Percentiles rank a stretch among this genome's conserved stretches.
Evolutionary conservation across 2,329 filamentous ascomycete genomes (phyloP).

Genomic region (Colletotrichum salicis): DNA sequence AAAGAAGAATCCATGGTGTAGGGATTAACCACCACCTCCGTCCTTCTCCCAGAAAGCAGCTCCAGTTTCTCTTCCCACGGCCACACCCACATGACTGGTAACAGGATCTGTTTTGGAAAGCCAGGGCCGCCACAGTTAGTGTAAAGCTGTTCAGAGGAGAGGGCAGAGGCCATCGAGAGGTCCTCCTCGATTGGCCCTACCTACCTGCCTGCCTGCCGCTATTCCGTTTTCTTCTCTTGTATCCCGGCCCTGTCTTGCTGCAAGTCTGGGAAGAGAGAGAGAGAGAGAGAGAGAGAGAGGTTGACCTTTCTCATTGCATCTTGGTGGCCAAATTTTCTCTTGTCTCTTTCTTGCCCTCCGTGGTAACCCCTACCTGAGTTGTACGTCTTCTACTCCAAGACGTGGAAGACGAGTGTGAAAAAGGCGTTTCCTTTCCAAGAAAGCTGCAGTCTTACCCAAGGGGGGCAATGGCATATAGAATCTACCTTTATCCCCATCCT

Average conservation of each 20-base stretch:
- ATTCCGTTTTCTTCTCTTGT: background rate
- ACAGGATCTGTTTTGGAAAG: conserved; percentile 30
- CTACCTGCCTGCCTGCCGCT: background rate
- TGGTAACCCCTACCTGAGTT: background rate
- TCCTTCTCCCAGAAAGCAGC: background rate
- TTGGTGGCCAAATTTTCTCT: background rate
- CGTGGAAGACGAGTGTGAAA: background rate
- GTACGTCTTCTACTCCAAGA: background rate
- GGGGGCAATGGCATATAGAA: conserved; percentile 15
- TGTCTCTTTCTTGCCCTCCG: background rate
- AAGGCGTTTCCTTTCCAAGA: background rate
- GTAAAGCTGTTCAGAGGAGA: background rate
- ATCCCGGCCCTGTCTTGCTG: conserved; percentile 10
- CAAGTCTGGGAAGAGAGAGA: conserved; percentile 5
- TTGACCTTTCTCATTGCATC: background rate
- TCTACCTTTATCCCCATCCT: background rate
- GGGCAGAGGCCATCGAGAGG: background rate
- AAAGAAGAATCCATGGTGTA: conserved; percentile 4
- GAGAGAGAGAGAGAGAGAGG: too few relatives aligned
- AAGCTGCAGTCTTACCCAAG: background rate
- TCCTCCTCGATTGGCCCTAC: background rate
- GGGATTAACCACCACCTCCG: conserved; percentile 1
- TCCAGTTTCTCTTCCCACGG: conserved; percentile 17
- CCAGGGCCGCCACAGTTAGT: conserved; percentile 5
- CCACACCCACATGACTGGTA: conserved; percentile 13